Base-by-base conservation (phyloP, 345 rosid species). In the Ceriops zippeliana region DNA sequence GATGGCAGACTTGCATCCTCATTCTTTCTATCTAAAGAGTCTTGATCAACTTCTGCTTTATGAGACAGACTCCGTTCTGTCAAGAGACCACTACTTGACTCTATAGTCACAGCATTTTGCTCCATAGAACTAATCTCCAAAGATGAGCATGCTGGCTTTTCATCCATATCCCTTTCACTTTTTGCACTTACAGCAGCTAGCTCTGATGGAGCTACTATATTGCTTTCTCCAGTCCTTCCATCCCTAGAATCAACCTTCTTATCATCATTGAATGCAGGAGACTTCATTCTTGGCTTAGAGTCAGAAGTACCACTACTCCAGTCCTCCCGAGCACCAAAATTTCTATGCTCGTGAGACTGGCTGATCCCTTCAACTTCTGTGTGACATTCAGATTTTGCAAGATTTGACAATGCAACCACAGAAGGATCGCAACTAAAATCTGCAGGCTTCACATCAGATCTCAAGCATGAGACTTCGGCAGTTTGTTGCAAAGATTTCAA, bases 401-500 rank as follows among this genome's bases (percentile, higher is more conserved):
- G 15, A 56, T 21, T 22, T 8, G 59, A 24, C 16, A 21, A 27
- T 10, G 24, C 28, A 56, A 56, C 17, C 11, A 56, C 59, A 21
- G 28, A 22, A 56, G 59, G 28, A 24, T 10, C 59, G 10, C 59
- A 56, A 8, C 17, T 22, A 22, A 21, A 15, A 21, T 56, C 59
- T 21, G 28, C 28, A 27, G 59, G 28, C 30, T 56, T 56, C 30
- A 10, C 24, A 56, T 56, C 59, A 21, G 28, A 22, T 27, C 59
- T 56, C 28, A 56, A 56, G 28, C 59, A 22, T 2, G 59, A 56
- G 16, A 22, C 59, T 56, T 56, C 59, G 3, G 30, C 59, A 56
- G 30, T 8, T 27, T 24, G 30, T 21, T 56, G 59, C 59, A 56
- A 56, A 56, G 75, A 68, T 69, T 58, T 22, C 28, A 21, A 27